A percentile compares a stretch with the other conserved stretches of the same genome.
phyloP scores from a whole-genome alignment of 1,139 yeast genomes.

The Lodderomyces theae region DNA sequence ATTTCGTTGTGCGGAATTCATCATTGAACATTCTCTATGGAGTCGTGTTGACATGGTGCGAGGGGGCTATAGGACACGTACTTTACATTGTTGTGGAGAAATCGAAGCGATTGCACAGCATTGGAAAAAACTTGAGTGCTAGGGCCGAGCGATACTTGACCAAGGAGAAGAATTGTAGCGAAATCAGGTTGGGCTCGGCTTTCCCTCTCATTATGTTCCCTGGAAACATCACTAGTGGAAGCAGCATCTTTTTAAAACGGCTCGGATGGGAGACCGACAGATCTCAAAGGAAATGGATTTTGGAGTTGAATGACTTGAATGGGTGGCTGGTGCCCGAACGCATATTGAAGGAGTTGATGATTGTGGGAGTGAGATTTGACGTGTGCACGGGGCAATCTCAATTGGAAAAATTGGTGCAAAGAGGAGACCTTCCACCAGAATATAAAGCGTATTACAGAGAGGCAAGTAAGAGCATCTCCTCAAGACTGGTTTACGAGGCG shows the following conservation, averaged over 20 bases:
- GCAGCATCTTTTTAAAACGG: conserved; percentile 31
- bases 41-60: conserved; percentile 55
- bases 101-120: conserved; percentile 54
- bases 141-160: conserved; percentile 53
- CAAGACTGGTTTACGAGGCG: conserved; percentile 27
- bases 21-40: conserved; percentile 58
- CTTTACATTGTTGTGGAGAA: conserved; percentile 54
- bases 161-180: conserved; percentile 43
- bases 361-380: conserved; percentile 59
- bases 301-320: conserved; percentile 36
- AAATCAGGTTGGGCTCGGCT: conserved; percentile 47
- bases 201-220: conserved; percentile 54
- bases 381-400: conserved; percentile 45
- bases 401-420: conserved; percentile 34
- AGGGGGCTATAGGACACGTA: conserved; percentile 42
- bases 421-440: conserved; percentile 10
- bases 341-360: conserved; percentile 55
- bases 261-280: conserved; percentile 35
- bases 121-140: conserved; percentile 56
- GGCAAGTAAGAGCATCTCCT: conserved; percentile 23
- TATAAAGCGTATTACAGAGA: conserved; percentile 22
- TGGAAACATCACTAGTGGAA: conserved; percentile 24
- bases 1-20: conserved; percentile 61
- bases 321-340: conserved; percentile 56
- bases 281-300: conserved; percentile 27